These are phyloP conservation scores for Lipomyces kockii DNA, from an alignment of 805 yeast genomes.

Conservation along the genomic window DNA sequence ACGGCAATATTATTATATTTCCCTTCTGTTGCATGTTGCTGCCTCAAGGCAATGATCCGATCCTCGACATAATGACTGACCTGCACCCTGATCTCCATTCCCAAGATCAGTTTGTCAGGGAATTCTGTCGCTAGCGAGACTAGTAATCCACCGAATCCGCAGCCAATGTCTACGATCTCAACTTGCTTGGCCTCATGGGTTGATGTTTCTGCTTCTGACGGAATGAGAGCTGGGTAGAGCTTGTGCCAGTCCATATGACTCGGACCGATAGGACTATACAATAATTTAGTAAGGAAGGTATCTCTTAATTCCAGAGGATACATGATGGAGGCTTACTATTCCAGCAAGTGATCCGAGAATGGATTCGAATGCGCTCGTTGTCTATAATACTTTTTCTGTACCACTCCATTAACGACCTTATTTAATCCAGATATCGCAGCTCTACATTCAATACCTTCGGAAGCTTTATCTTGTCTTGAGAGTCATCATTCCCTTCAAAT, in stretches of 20 bases:
- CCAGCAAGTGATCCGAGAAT: conserved; percentile 90
- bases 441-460: conserved; percentile 25
- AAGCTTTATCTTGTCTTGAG: conserved; percentile 28
- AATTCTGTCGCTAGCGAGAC: conserved; percentile 78
- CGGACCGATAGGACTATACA: conserved; percentile 67
- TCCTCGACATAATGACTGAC: conserved; percentile 97
- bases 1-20: conserved; percentile 85
- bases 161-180: conserved; percentile 93
- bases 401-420: not conserved
- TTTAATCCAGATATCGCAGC: not conserved
- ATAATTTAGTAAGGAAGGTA: not conserved
- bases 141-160: conserved; percentile 94
- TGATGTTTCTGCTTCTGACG: conserved; percentile 34
- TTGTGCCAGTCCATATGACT: conserved; percentile 84
- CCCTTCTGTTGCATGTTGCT: conserved; percentile 50
- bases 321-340: conserved; percentile 53
- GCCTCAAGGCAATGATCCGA: conserved; percentile 85
- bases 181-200: conserved; percentile 51
- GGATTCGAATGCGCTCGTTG: conserved; percentile 99
- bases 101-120: conserved; percentile 76
- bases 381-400: conserved; percentile 74
- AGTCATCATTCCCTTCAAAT: conserved; percentile 47
- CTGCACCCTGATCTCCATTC: conserved; percentile 95
- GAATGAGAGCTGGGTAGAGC: conserved; percentile 65
- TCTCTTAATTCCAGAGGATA: not conserved